These are phyloP conservation scores for Wickerhamomyces bisporus DNA, from an alignment of 805 yeast species.

Conservation along the genomic window DNA sequence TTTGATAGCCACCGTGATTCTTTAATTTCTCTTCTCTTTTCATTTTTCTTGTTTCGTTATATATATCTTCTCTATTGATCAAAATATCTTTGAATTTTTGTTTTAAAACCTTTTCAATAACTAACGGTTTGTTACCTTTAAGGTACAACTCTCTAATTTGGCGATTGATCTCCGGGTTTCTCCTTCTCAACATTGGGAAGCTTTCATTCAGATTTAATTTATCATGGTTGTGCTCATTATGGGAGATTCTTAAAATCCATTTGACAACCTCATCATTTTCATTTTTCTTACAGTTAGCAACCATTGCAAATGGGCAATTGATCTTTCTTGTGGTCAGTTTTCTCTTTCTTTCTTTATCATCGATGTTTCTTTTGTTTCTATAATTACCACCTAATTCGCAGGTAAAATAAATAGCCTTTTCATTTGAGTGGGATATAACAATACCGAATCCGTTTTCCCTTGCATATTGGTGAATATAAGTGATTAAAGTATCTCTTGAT, in stretches of 20 bases:
- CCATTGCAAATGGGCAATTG: conserved; percentile 28
- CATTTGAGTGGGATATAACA: conserved; percentile 27
- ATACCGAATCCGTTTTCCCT: conserved; percentile 27
- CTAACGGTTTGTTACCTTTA: conserved; percentile 25
- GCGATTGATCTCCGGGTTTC: conserved; percentile 27
- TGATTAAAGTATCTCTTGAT: conserved; percentile 19
- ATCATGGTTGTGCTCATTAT: conserved; percentile 26
- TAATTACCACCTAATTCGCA: conserved; percentile 27
- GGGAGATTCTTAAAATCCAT: conserved; percentile 24
- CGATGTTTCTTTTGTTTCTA: conserved; percentile 26
- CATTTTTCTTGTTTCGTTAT: conserved; percentile 29
- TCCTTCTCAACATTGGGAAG: conserved; percentile 27
- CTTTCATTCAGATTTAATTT: conserved; percentile 24
- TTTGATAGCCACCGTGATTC: conserved; percentile 2
- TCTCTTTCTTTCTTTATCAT: conserved; percentile 27
- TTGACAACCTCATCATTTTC: conserved; percentile 22
- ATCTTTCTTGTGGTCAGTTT: conserved; percentile 26
- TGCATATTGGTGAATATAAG: conserved; percentile 25
- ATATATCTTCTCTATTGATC: conserved; percentile 27
- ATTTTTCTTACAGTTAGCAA: conserved; percentile 26
- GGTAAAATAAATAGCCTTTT: conserved; percentile 27
- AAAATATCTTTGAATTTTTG: conserved; percentile 21
- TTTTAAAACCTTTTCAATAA: conserved; percentile 23
- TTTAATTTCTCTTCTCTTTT: conserved; percentile 25
- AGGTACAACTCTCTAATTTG: conserved; percentile 25